Evolutionary conservation across 371 early-diverging fungal species (phyloP), one percentile per base, ranked within the genome.

Genomic region (Syncephalastrum monosporum): DNA sequence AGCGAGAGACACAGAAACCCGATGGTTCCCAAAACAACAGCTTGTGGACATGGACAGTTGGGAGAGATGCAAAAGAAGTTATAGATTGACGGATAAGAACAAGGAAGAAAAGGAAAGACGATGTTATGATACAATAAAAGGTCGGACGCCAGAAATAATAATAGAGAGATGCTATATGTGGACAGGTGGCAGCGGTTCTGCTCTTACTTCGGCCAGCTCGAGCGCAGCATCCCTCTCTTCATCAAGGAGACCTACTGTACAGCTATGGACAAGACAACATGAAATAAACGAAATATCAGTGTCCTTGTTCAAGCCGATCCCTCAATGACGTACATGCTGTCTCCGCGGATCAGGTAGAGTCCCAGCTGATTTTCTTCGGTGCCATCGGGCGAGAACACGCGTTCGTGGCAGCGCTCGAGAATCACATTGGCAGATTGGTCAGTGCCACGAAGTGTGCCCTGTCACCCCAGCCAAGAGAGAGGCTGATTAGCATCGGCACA

Each of bases 391-490:
- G 86, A 85, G 58, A 90, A 92, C 41, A 91, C 79, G 53, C 94
- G 89, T 61, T 93, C 93, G 24, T 83, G 70, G 55, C 91, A 85
- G 21, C 79, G 74, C 33, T 81, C 72, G 50, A 94, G 67, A 48
- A 94, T 88, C 3, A 93, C 61, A 57, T 92, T 93, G 25, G 86
- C 84, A 7, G 84, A 82, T 59, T 91, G 91, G 75, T 94, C 94
- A 42, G 89, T 81, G 15, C 93, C 94, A 57, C 75, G 80, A 55
- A 93, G 71, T 19, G 68, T 80, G 25, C 93, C 93, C 88, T 79
- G 58, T 27, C 10, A 57, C 50, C 50, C 23, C 27, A 16, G 45
- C 0, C 4, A 7, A 29, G 7, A 29, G 29, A 29, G 29, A 29
- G 7, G 7, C 12, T 4, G 56, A 53, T 41, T 33, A 14, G 29